These are phyloP conservation scores for Oehlia diaphana DNA, from an alignment of 192 early-diverging fungal species.

Conservation along the genomic window DNA sequence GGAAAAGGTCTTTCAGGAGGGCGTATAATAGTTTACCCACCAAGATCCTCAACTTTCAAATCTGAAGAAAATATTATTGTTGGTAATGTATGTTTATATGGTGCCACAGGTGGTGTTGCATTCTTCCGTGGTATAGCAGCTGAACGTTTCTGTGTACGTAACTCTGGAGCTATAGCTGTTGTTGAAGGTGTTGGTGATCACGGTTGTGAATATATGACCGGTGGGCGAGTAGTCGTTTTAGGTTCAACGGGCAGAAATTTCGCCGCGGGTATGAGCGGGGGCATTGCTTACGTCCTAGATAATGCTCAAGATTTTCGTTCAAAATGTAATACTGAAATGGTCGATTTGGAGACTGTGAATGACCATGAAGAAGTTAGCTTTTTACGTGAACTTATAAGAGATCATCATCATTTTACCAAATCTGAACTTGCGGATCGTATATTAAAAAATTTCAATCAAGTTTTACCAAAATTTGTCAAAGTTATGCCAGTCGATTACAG, in stretches of 20 bases:
- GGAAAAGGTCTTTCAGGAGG: conserved; percentile 98
- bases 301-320: conserved; percentile 57
- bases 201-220: conserved; percentile 99
- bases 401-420: conserved; percentile 81
- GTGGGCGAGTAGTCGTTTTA: conserved; percentile 88
- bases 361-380: conserved; percentile 74
- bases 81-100: conserved; percentile 97
- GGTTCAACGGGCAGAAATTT: conserved; percentile 94
- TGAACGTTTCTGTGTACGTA: conserved; percentile 97
- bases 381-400: conserved; percentile 74
- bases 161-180: conserved; percentile 95
- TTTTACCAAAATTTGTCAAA: conserved; percentile 84
- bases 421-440: conserved; percentile 73
- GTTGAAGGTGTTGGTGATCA: conserved; percentile 98
- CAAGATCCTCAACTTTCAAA: conserved; percentile 74
- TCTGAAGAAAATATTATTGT: conserved; percentile 90
- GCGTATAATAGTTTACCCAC: conserved; percentile 85
- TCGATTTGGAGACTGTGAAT: conserved; percentile 79
- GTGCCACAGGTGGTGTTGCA: conserved; percentile 88
- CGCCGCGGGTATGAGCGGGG: conserved; percentile 98
- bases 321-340: conserved; percentile 91
- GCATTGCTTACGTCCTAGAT: conserved; percentile 93
- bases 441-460: conserved; percentile 66
- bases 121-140: conserved; percentile 94
- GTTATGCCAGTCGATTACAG: conserved; percentile 94